Evolutionary conservation across 2,329 filamentous ascomycete genomes (phyloP), one percentile per base, ranked within the genome.

Genomic region (Ustilaginoidea virens): DNA sequence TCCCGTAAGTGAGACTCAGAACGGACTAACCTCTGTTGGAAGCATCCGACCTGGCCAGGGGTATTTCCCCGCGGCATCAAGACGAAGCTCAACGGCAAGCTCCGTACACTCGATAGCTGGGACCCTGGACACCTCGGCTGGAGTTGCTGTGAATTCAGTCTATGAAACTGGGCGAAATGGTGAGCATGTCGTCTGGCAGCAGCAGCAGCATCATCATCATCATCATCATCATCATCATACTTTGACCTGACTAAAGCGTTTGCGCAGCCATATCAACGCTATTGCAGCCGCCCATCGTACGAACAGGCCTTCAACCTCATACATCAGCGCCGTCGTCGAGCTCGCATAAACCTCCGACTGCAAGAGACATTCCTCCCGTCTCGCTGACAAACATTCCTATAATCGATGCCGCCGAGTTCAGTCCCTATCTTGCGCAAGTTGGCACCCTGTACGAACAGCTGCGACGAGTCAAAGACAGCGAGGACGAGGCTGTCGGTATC

Each of bases 311-410:
- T 28, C 64, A 85, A 31, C 80, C 86, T 14, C 79, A 92, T 51
- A 78, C 77, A 1, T 64, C 75, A 2, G 73, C 78, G 3, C 70
- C 80, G 2, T 51, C 58, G 7, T 71, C 72, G n/a, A 79, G 72
- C 42, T 63, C 75, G 10, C 81, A 90, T 45, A 87, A 78, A 41
- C 76, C 81, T 10, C 87, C 87, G 1, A 92, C 83, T 1, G 66
- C 80, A 12, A 73, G 73, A 51, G 87, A 98, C 48, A 98, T 98
- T 21, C 87, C 87, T 1, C 87, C 87, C 0, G 90, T 98, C 0
- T 76, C 83, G 1, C 62, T 98, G 34, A 86, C 85, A 6, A 93
- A 92, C 42, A 81, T 96, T 25, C 69, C 76, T 8, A 80, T 80
- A 42, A 66, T 96, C 40, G 81, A 93, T 22, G 55, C 72, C 0